Evolutionary conservation across 75 land plant genomes (phyloP).

Genomic region (Sequoiadendron giganteum): DNA sequence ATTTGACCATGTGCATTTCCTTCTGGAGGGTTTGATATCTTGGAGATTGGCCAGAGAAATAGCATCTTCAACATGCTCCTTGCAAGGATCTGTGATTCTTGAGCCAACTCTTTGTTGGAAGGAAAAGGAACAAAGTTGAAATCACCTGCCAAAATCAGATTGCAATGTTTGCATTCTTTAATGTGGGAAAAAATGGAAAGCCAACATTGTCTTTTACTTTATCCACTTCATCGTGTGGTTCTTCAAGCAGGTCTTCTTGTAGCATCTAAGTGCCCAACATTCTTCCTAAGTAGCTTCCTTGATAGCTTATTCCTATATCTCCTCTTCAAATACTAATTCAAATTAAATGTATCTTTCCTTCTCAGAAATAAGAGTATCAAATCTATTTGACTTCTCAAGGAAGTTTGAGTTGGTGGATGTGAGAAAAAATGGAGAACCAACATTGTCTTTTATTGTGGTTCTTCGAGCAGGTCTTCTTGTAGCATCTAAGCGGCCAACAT

Average conservation of each 20-base stretch:
- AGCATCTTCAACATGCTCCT: neutral
- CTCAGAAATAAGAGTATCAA: too few relatives aligned
- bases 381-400: too few relatives aligned
- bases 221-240: neutral
- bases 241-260: neutral
- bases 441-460: too few relatives aligned
- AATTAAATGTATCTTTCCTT: too few relatives aligned
- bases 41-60: neutral
- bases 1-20: neutral
- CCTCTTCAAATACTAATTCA: neutral
- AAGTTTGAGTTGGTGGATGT: too few relatives aligned
- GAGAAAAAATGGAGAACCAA: too few relatives aligned
- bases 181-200: too few relatives aligned
- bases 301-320: neutral
- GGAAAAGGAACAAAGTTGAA: neutral
- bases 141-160: neutral
- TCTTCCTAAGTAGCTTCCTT: neutral
- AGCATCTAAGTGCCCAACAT: neutral
- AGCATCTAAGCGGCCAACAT: neutral
- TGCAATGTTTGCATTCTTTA: neutral
- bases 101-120: neutral
- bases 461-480: neutral
- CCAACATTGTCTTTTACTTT: neutral
- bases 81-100: neutral
- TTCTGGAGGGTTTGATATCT: neutral